Evolutionary conservation across 768 basidiomycete species (phyloP).

Genomic region (Podaxis mareebaensis): DNA sequence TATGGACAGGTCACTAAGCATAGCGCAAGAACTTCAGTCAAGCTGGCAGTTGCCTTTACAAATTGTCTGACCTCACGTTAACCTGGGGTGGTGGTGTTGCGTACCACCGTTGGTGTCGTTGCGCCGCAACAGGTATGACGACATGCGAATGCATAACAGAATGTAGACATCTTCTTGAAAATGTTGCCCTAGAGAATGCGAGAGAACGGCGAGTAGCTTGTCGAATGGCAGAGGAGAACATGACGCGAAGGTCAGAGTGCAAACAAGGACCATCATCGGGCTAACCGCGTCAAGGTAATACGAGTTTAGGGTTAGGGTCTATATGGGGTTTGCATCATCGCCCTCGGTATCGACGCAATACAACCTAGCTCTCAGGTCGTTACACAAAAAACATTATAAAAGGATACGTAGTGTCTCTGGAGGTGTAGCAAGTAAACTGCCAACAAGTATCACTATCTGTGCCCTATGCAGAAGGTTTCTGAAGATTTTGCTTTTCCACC

Average conservation of each 20-base stretch:
- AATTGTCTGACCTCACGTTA: conserved; percentile 48
- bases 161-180: conserved; percentile 4
- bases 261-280: not conserved
- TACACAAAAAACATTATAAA: not conserved
- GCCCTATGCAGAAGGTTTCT: conserved; percentile 17
- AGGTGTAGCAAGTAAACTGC: not conserved
- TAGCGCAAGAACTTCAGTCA: not conserved
- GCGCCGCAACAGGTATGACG: not conserved
- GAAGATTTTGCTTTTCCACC: conserved; percentile 54
- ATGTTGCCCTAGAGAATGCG: not conserved
- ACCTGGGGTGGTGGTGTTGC: conserved; percentile 60
- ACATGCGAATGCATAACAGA: not conserved
- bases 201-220: conserved; percentile 26
- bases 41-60: not conserved
- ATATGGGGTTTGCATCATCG: not conserved
- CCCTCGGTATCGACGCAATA: not conserved
- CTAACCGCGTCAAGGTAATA: conserved; percentile 14
- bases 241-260: conserved; percentile 14
- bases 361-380: not conserved
- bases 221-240: conserved; percentile 30
- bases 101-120: conserved; percentile 31
- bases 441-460: not conserved
- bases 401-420: not conserved
- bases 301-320: conserved; percentile 31
- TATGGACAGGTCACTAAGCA: conserved; percentile 46